A percentile compares a stretch with the other conserved stretches of the same genome.
phyloP scores from a whole-genome alignment of 495 filamentous ascomycete species.

The Thozetella sp. region DNA sequence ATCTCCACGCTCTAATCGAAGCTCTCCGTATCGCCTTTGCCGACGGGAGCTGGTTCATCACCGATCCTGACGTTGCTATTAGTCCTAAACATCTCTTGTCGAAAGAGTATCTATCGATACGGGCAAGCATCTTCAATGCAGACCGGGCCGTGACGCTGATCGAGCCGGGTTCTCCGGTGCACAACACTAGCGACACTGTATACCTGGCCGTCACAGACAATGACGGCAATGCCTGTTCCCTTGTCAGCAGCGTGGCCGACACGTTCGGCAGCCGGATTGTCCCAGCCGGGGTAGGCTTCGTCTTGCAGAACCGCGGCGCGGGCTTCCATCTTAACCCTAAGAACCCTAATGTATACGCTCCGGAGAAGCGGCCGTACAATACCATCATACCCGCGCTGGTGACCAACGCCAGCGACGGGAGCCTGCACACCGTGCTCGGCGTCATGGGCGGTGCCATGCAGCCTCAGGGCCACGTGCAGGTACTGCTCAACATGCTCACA shows the following conservation, averaged over 20 bases:
- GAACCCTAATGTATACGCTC: slow-evolving; percentile 73
- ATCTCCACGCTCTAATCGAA: slow-evolving; percentile 84
- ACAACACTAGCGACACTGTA: slow-evolving; percentile 63
- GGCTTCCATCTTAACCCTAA: slow-evolving; percentile 63
- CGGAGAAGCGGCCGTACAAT: slow-evolving; percentile 79
- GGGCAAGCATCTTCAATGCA: slow-evolving; percentile 13
- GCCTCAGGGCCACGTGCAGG: slow-evolving; percentile 86
- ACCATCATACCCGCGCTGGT: slow-evolving; percentile 87
- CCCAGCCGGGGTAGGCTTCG: slow-evolving; percentile 72
- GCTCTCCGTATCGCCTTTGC: slow-evolving; percentile 80
- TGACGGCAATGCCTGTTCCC: slow-evolving; percentile 77
- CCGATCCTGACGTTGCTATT: slow-evolving; percentile 48
- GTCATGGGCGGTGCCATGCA: slow-evolving; percentile 95
- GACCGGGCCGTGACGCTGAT: background rate
- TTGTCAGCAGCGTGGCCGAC: slow-evolving; percentile 82
- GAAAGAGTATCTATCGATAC: slow-evolving; percentile 9
- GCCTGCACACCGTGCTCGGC: slow-evolving; percentile 73
- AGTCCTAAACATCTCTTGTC: slow-evolving; percentile 6
- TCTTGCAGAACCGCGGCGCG: slow-evolving; percentile 78
- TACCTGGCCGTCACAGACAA: slow-evolving; percentile 79
- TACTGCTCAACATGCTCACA: slow-evolving; percentile 77
- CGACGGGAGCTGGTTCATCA: slow-evolving; percentile 76
- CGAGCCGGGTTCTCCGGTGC: slow-evolving; percentile 48
- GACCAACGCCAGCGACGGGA: slow-evolving; percentile 52
- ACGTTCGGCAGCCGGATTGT: slow-evolving; percentile 80